Evolutionary conservation across 163 green algal species (phyloP), one percentile per base, ranked within the genome.

Genomic region (Scenedesmus sp.): DNA sequence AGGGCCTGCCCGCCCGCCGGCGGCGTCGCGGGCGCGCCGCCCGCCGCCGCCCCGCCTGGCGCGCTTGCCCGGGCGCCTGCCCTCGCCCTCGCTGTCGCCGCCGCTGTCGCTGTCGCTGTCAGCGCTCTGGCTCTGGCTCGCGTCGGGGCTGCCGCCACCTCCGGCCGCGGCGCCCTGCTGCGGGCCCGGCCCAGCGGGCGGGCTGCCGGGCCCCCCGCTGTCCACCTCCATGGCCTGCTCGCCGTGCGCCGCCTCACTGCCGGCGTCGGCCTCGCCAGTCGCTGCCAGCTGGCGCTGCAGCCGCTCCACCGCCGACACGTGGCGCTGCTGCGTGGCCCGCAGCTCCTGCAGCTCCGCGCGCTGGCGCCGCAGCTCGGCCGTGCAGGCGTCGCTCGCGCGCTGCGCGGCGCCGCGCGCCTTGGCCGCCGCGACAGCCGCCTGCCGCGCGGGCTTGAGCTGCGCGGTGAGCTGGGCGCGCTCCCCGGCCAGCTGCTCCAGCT

Each of bases 291-390:
- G 36, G 14, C 47, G 28, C 24, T 69, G 34, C n/a, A 77, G 42
- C 1, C 42, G 44, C 15, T 50, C 31, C 34, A 66, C 36, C 14
- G 26, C 58, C 11, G 31, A 5, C n/a, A 39, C 48, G 18, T 67
- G 56, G 60, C 75, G 67, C 48, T 75, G 58, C 39, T 75, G 48
- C 29, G 34, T 15, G 5, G n/a, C 42, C 56, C 72, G 54, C 29
- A 31, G 63, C 63, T 15, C 6, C 10, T 47, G 39, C 39, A 47
- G 63, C 3, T 31, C 29, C 22, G 13, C 20, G 18, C 11, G 2
- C 11, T 36, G 22, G 39, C 33, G 42, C 63, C 6, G 34, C 9
- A 33, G 42, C 26, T 22, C 58, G 15, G 70, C 56, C 65, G 60
- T 47, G 28, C 28, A 48, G 18, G 47, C 29, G 47, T 47, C 36